phyloP scores from a whole-genome alignment of 805 yeast species.

The Myxozyma neglecta region DNA sequence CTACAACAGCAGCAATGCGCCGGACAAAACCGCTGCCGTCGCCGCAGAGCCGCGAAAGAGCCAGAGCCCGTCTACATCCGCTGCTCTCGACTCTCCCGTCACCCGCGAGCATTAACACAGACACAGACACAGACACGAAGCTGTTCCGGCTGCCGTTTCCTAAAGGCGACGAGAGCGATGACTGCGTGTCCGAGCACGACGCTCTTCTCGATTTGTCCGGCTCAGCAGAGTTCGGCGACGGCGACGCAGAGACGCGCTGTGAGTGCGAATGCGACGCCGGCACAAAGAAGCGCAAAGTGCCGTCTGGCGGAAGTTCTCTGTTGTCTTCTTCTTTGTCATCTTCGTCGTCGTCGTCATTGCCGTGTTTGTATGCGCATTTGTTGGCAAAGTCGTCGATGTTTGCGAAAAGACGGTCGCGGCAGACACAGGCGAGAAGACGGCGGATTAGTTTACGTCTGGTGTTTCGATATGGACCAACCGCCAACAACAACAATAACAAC shows the following conservation, averaged over 20 bases:
- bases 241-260: not conserved
- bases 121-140: no score
- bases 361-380: no score
- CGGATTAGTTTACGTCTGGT: no score
- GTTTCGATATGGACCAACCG: no score
- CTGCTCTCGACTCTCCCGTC: not conserved
- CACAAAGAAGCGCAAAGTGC: constrained; percentile 12
- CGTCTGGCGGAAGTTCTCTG: not conserved
- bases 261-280: constrained; percentile 11
- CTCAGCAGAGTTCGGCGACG: constrained; percentile 4
- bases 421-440: no score
- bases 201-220: not conserved
- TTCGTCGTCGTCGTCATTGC: not conserved
- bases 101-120: constrained; percentile 6
- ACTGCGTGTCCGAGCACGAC: not conserved
- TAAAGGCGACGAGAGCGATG: constrained; percentile 6
- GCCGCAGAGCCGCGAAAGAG: constrained; percentile 13
- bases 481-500: no score
- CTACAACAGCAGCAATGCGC: no score
- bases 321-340: not conserved
- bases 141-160: constrained; percentile 24
- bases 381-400: no score
- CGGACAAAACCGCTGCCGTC: constrained; percentile 16
- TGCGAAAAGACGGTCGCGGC: no score
- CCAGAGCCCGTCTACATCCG: not conserved